Conservation (phyloP, 441 rosid genomes). For the Populus hybrid region DNA sequence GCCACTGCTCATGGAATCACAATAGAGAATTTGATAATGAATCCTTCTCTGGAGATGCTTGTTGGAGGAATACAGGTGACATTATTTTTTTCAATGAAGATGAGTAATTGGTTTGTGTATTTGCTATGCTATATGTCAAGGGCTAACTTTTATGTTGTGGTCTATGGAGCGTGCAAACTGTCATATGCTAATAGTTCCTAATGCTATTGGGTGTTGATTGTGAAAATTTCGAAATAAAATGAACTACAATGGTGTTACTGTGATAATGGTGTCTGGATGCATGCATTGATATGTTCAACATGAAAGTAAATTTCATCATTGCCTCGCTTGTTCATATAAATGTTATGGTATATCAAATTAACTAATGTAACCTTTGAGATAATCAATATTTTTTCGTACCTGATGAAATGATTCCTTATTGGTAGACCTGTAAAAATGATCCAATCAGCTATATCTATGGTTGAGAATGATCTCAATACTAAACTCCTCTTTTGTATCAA, state of each 20-base stretch:
- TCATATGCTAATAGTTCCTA: not conserved
- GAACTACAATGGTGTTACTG: not conserved
- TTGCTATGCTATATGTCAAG: not conserved
- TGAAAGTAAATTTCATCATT: too few relatives aligned
- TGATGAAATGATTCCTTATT: not conserved
- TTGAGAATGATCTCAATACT: not conserved
- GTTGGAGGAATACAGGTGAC: constrained; percentile 89
- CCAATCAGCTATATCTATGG: not conserved
- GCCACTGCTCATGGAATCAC: constrained; percentile 92
- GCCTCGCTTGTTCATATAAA: too few relatives aligned
- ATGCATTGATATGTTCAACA: too few relatives aligned
- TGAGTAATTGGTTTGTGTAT: not conserved
- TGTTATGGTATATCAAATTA: not conserved
- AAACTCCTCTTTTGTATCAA: not conserved
- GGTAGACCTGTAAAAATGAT: not conserved
- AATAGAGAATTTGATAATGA: constrained; percentile 81
- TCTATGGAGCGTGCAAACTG: not conserved
- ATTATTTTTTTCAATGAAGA: not conserved
- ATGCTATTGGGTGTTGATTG: not conserved
- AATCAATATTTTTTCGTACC: not conserved
- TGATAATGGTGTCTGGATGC: too few relatives aligned
- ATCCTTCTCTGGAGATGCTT: constrained; percentile 90
- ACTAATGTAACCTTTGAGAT: not conserved
- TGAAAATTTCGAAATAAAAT: not conserved
- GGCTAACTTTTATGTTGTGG: not conserved